Evolutionary conservation across 768 basidiomycete genomes (phyloP).

Genomic region (Arthromyces matolae): DNA sequence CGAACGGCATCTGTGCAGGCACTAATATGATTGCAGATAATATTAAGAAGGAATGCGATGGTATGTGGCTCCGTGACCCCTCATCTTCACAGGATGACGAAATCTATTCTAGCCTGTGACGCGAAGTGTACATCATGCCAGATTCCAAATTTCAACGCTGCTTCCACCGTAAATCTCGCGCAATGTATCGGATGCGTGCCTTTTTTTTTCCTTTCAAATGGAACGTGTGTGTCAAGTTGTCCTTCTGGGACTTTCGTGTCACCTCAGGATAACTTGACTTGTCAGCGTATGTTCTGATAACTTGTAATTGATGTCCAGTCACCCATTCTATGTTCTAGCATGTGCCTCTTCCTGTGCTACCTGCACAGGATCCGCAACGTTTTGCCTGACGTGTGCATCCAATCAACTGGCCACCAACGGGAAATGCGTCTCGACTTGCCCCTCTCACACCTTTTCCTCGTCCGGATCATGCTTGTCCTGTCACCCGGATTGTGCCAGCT

Average conservation of each 20-base stretch:
- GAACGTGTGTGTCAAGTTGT: conserved; percentile 66
- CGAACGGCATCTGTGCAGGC: conserved; percentile 67
- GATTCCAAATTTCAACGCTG: conserved; percentile 66
- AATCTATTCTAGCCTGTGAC: conserved; percentile 79
- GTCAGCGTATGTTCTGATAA: conserved; percentile 51
- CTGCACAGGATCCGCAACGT: conserved; percentile 63
- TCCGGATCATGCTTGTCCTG: conserved; percentile 66
- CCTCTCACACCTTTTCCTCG: conserved; percentile 63
- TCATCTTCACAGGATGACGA: too few species aligned
- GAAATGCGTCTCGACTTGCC: conserved; percentile 70
- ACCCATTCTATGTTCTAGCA: conserved; percentile 21
- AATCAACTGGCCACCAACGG: conserved; percentile 67
- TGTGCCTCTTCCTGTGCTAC: conserved; percentile 59
- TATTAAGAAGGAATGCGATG: conserved; percentile 73
- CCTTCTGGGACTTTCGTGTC: conserved; percentile 72
- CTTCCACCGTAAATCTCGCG: conserved; percentile 59
- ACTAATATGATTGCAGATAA: conserved; percentile 72
- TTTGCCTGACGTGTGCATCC: conserved; percentile 70
- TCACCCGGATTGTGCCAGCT: conserved; percentile 80
- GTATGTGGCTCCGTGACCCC: too few species aligned
- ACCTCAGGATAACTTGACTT: conserved; percentile 69
- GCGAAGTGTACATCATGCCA: conserved; percentile 74
- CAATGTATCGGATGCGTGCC: conserved; percentile 80
- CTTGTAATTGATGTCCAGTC: background rate
- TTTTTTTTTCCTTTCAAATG: conserved; percentile 68